phyloP scores from a whole-genome alignment of 805 yeast species.

The Wickerhamomyces mucosus region DNA sequence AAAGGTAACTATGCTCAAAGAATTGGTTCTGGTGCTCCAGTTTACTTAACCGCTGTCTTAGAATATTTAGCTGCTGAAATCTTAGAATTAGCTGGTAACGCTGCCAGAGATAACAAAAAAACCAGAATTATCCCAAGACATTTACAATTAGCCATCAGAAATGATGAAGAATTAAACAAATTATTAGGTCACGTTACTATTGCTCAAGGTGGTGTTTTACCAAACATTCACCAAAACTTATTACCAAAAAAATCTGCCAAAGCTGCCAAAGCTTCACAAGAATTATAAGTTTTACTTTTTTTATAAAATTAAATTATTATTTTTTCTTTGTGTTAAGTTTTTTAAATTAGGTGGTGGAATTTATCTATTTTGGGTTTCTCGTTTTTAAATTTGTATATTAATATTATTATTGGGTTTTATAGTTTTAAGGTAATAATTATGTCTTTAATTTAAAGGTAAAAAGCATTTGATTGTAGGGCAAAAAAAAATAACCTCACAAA shows the following conservation, averaged over 20 bases:
- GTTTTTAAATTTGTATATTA: too few relatives aligned
- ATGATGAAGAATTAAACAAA: conserved; percentile 97
- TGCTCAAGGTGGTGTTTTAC: conserved; percentile 99
- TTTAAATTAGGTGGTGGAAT: too few relatives aligned
- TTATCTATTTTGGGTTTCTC: too few relatives aligned
- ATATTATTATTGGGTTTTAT: too few relatives aligned
- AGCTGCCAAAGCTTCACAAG: conserved; percentile 55
- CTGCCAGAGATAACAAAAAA: conserved; percentile 98
- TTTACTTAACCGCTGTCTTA: conserved; percentile 91
- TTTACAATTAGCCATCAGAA: conserved; percentile 96
- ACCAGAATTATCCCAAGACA: conserved; percentile 99
- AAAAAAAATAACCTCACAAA: too few relatives aligned
- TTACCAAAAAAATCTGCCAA: conserved; percentile 67
- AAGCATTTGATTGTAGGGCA: too few relatives aligned
- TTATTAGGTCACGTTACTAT: conserved; percentile 88
- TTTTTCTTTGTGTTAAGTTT: too few relatives aligned
- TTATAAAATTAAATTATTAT: too few relatives aligned
- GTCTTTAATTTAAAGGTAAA: too few relatives aligned
- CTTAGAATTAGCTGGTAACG: conserved; percentile 97
- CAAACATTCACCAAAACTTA: conserved; percentile 93
- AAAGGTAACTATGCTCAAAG: conserved; percentile 98
- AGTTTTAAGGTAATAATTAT: too few relatives aligned
- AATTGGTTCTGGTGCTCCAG: conserved; percentile 99
- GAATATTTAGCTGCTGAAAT: conserved; percentile 98
- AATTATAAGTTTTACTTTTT: conserved; percentile 30